Evolutionary conservation across 352 stramenopile genomes (phyloP).

Genomic region (Phytophthora ramorum): DNA sequence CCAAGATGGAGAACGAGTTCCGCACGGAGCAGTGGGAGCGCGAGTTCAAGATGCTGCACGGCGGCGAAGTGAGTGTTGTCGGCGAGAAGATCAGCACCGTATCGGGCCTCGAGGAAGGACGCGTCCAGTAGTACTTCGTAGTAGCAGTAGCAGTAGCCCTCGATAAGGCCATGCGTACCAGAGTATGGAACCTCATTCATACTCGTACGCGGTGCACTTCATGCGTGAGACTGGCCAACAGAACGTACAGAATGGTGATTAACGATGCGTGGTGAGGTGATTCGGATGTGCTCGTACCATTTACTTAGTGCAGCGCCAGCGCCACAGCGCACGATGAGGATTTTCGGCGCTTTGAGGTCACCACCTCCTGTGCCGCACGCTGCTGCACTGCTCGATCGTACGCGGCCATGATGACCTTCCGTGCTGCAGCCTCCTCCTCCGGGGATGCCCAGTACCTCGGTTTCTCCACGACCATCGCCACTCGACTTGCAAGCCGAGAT

Average conservation of each 20-base stretch:
- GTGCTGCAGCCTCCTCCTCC: slow-evolving; percentile 20
- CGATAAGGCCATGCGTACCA: slow-evolving; percentile 18
- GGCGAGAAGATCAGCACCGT: slow-evolving; percentile 32
- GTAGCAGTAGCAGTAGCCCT: background rate
- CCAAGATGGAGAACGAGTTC: slow-evolving; percentile 70
- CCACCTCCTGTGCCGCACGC: slow-evolving; percentile 1
- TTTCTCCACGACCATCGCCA: slow-evolving; percentile 40
- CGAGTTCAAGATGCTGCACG: slow-evolving; percentile 8
- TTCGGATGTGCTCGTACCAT: background rate
- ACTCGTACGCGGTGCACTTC: too few relatives aligned
- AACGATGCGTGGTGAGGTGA: background rate
- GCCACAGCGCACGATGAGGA: background rate
- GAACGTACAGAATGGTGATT: background rate
- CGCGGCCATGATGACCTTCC: slow-evolving; percentile 24
- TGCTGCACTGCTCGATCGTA: slow-evolving; percentile 29
- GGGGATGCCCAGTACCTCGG: slow-evolving; percentile 34
- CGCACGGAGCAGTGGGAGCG: slow-evolving; percentile 57
- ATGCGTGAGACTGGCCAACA: background rate
- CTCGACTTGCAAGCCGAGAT: slow-evolving; percentile 29
- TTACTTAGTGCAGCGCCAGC: background rate
- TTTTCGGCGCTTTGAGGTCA: slow-evolving; percentile 12
- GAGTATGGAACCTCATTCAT: background rate
- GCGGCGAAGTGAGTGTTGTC: slow-evolving; percentile 23
- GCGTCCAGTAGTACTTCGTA: background rate
- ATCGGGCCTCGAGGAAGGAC: slow-evolving; percentile 32